Evolutionary conservation across 371 early-diverging fungal species (phyloP).

Genomic region (Gilbertella persicaria): DNA sequence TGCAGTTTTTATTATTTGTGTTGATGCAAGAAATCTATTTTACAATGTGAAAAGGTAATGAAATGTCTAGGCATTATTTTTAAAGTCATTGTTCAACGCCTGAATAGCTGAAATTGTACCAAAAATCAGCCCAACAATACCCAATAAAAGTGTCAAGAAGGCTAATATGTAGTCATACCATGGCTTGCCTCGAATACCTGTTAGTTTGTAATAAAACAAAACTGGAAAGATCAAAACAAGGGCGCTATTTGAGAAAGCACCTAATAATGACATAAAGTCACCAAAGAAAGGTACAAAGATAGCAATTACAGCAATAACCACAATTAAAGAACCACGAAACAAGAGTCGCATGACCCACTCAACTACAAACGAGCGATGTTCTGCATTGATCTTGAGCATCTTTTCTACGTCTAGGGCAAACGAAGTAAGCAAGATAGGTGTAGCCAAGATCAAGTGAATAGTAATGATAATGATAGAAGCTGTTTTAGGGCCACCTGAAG

Average conservation of each 20-base stretch:
- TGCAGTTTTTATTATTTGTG: not conserved
- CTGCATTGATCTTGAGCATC: constrained; percentile 41
- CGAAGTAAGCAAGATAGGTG: constrained; percentile 81
- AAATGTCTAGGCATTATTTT: not conserved
- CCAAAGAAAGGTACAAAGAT: constrained; percentile 71
- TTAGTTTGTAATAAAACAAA: constrained; percentile 62
- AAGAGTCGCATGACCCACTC: constrained; percentile 48
- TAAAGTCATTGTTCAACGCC: constrained; percentile 50
- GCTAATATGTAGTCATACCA: constrained; percentile 47
- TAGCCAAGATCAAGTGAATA: constrained; percentile 79
- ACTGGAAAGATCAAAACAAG: constrained; percentile 74
- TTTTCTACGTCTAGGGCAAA: constrained; percentile 75
- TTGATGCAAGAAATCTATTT: not conserved
- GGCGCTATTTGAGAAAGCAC: constrained; percentile 65
- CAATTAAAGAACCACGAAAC: constrained; percentile 46
- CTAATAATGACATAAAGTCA: constrained; percentile 74
- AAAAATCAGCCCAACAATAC: constrained; percentile 59
- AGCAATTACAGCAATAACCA: constrained; percentile 50
- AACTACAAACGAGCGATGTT: constrained; percentile 25
- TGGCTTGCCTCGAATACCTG: constrained; percentile 48
- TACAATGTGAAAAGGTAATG: not conserved
- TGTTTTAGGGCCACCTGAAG: constrained; percentile 60
- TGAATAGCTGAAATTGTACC: constrained; percentile 62
- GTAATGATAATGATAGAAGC: constrained; percentile 78
- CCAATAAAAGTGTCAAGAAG: constrained; percentile 52